Percentiles rank a stretch among this genome's conserved stretches.
Conservation (phyloP, 2,329 filamentous ascomycete species). For the Elsinoe ampelina region DNA sequence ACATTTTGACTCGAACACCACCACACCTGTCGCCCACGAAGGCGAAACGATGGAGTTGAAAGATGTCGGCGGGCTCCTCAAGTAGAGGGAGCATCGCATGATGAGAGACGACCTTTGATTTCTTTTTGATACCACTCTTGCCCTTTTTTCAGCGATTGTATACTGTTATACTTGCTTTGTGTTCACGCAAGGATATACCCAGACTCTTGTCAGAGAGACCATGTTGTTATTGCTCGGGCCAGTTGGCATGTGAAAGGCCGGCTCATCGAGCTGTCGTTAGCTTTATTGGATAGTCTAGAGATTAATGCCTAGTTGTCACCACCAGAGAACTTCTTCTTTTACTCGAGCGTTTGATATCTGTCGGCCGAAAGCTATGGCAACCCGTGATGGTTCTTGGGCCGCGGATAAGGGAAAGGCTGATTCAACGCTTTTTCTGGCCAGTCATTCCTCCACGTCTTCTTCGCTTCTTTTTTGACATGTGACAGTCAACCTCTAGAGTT, state of each 20-base stretch:
- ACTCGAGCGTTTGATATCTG: constrained; percentile 4
- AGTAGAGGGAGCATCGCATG: background rate
- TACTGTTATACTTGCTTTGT: background rate
- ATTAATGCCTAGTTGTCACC: background rate
- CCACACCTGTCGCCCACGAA: constrained; percentile 9
- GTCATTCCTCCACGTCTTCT: background rate
- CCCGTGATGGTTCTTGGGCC: background rate
- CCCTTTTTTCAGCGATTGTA: too few relatives aligned
- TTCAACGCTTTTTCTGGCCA: constrained; percentile 9
- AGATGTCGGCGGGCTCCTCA: constrained; percentile 10
- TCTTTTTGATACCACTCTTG: constrained; percentile 10
- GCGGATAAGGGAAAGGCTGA: background rate
- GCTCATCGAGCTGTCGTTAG: background rate
- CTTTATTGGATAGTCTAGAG: constrained; percentile 2
- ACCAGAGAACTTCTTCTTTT: background rate
- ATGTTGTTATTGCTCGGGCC: background rate
- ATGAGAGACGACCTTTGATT: constrained; percentile 1
- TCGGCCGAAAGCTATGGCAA: constrained; percentile 6
- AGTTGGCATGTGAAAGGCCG: background rate
- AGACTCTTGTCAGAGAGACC: constrained; percentile 1
- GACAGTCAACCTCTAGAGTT: background rate
- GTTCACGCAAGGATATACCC: background rate
- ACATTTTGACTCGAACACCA: constrained; percentile 8
- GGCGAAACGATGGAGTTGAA: constrained; percentile 7
- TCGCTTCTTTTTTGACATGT: constrained; percentile 9